These are phyloP conservation scores for Euphorbia schlechtendalii DNA, from an alignment of 441 rosid genomes.

Conservation along the genomic window DNA sequence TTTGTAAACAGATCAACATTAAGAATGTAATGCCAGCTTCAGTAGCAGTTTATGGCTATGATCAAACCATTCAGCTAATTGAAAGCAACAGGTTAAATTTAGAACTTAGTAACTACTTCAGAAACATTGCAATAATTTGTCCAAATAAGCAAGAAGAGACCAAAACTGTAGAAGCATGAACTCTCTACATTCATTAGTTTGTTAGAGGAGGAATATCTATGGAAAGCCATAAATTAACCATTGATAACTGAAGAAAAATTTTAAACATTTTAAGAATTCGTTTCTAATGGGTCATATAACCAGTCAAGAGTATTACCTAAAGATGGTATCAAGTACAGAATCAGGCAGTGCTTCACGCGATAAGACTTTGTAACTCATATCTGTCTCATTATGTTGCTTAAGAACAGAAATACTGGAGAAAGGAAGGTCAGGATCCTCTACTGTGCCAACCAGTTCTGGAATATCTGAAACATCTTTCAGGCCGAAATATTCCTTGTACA, in stretches of 20 bases:
- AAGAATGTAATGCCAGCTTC: not conserved
- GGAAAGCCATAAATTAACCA: not conserved
- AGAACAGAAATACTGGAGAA: constrained; percentile 77
- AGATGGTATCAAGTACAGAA: constrained; percentile 61
- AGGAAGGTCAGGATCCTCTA: constrained; percentile 71
- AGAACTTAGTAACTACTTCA: not conserved
- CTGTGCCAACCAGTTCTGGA: constrained; percentile 71
- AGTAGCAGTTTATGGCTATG: not conserved
- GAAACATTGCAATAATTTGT: not conserved
- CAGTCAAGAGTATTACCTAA: constrained; percentile 42
- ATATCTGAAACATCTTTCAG: constrained; percentile 50
- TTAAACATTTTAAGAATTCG: not conserved
- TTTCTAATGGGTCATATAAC: not conserved
- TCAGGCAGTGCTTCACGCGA: constrained; percentile 58
- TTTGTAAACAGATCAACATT: not conserved
- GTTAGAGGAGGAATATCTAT: not conserved
- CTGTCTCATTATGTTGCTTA: constrained; percentile 44
- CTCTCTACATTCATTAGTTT: not conserved
- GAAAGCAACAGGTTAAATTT: not conserved
- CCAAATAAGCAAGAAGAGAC: not conserved
- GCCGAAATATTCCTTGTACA: constrained; percentile 66
- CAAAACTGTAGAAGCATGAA: constrained; percentile 4
- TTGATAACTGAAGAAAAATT: not conserved
- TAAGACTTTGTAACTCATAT: constrained; percentile 71
- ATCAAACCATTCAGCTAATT: too few relatives aligned